Evolutionary conservation across 148 eudicot species (phyloP), one percentile per base, ranked within the genome.

Genomic region (Bassia scoparia): DNA sequence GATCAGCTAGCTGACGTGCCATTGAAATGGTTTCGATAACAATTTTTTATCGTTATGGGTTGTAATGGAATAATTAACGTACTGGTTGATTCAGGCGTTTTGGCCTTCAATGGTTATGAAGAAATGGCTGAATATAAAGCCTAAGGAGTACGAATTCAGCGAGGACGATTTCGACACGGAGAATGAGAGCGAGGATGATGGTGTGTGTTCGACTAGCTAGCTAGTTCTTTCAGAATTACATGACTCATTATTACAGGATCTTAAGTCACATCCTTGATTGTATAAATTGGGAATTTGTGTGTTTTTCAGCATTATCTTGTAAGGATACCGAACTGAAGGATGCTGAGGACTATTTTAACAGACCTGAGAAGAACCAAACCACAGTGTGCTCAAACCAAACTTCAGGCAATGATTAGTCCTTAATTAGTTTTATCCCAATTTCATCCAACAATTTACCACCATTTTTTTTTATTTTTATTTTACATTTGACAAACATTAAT

Each of bases 61-160:
- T n/a, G n/a, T n/a, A n/a, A 3, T 63, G 7, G 54, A 4, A 41
- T 50, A 10, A 31, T 6, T 11, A 53, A 9, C 16, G 59, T 52
- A n/a, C n/a, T n/a, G n/a, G n/a, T 64, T 21, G 26, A 27, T 52
- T 20, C 81, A 89, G 94, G 76, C 87, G 30, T 93, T 87, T 78
- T 91, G 97, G 98, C 91, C 97, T 0, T 91, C 98, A 23, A 43
- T 90, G 70, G 88, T 93, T 68, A 89, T 89, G 98, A 93, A 91
- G 83, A 93, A 93, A 83, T 93, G 98, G 98, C 89, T 93, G 13
- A 93, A 93, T 78, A 90, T 93, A 61, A 81, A 85, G 61, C 96
- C 98, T 4, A 84, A 90, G 76, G 83, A 81, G 71, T 35, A 82
- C 74, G 98, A 93, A 78, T 93, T 93, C 58, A 93, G 98, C 24